These are phyloP conservation scores for Mycena sanguinolenta DNA, from an alignment of 768 basidiomycete genomes.

Conservation along the genomic window DNA sequence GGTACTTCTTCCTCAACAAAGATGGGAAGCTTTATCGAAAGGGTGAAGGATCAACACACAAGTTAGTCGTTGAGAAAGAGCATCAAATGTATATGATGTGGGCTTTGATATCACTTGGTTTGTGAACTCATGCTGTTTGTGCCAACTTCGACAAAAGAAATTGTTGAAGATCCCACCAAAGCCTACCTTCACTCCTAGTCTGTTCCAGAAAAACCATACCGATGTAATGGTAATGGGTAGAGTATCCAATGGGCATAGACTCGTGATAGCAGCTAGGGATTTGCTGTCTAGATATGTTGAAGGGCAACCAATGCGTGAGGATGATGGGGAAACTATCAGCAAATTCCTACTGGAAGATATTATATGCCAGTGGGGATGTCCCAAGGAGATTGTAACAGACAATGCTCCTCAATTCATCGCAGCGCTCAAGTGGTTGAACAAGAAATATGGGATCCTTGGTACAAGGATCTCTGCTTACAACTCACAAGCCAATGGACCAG, in stretches of 20 bases:
- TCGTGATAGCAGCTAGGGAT: not conserved
- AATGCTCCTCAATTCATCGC: not conserved
- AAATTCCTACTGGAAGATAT: not conserved
- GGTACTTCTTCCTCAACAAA: not conserved
- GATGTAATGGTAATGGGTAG: not conserved
- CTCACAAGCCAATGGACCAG: not conserved
- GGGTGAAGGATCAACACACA: not conserved
- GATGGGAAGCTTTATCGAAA: not conserved
- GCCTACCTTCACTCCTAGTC: not conserved
- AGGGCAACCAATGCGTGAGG: not conserved
- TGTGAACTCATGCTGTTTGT: not conserved
- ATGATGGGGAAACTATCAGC: not conserved
- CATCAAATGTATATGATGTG: constrained; percentile 15
- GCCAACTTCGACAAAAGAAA: not conserved
- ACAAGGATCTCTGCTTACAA: not conserved
- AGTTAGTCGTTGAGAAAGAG: not conserved
- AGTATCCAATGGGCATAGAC: not conserved
- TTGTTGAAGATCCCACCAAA: not conserved
- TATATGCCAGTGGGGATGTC: not conserved
- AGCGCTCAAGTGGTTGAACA: not conserved
- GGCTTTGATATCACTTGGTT: not conserved
- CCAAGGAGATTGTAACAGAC: not conserved
- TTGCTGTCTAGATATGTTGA: not conserved
- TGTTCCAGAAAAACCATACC: not conserved
- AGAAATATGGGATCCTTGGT: not conserved